Conservation (phyloP, 768 basidiomycete species). For the Boletus pseudopeckii region DNA sequence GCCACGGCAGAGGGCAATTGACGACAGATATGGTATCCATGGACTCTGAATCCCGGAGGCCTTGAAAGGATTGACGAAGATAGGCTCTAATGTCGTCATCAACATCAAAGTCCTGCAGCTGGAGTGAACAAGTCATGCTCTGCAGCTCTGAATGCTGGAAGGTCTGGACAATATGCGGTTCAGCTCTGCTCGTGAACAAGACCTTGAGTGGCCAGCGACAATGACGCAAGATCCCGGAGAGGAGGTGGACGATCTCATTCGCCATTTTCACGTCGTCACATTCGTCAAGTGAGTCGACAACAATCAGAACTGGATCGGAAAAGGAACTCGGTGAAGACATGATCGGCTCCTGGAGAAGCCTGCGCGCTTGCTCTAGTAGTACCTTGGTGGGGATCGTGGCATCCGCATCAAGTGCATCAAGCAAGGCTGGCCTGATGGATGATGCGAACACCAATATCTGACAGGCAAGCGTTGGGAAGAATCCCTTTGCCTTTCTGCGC, state of each 20-base stretch:
- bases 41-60: slow-evolving; percentile 2
- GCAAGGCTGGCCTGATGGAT: slow-evolving; percentile 12
- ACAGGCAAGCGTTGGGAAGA: slow-evolving; percentile 33
- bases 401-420: slow-evolving; percentile 19
- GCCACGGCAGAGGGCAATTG: slow-evolving; percentile 12
- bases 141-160: slow-evolving; percentile 19
- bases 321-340: slow-evolving; percentile 5
- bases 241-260: slow-evolving; percentile 21
- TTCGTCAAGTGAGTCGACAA: slow-evolving; percentile 23
- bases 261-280: slow-evolving; percentile 24
- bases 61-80: slow-evolving; percentile 20
- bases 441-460: slow-evolving; percentile 26
- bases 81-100: slow-evolving; percentile 25
- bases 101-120: slow-evolving; percentile 20
- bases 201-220: slow-evolving; percentile 24
- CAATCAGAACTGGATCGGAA: slow-evolving; percentile 17
- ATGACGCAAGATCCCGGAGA: slow-evolving; percentile 11
- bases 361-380: slow-evolving; percentile 22
- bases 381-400: slow-evolving; percentile 21
- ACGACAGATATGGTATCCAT: neutral
- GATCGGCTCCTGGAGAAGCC: slow-evolving; percentile 23
- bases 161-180: slow-evolving; percentile 15
- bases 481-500: slow-evolving; percentile 18
- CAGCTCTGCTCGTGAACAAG: slow-evolving; percentile 23
- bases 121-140: slow-evolving; percentile 3